Percentiles rank a stretch among this genome's conserved stretches.
These are phyloP conservation scores for Metschnikowia matae DNA, from an alignment of 805 yeast species.

Conservation along the genomic window DNA sequence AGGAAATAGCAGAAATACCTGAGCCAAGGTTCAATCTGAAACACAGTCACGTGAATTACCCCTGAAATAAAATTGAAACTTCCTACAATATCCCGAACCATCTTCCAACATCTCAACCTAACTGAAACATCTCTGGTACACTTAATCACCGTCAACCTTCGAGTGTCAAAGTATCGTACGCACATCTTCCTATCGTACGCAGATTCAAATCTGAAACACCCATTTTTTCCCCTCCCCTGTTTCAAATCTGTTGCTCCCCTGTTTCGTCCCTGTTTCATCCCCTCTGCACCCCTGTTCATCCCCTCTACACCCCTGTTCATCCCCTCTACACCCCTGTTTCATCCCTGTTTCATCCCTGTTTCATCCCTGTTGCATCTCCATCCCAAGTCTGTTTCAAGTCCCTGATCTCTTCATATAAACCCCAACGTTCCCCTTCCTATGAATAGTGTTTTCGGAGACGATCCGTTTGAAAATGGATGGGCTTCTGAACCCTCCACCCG, in stretches of 20 bases:
- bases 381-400: too few relatives aligned
- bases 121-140: not conserved
- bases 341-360: too few relatives aligned
- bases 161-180: too few relatives aligned
- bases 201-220: not conserved
- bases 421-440: not conserved
- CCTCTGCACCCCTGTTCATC: too few relatives aligned
- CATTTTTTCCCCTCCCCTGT: not conserved
- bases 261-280: too few relatives aligned
- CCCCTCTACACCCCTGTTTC: too few relatives aligned
- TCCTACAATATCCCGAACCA: not conserved
- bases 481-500: slow-evolving; percentile 14
- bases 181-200: not conserved
- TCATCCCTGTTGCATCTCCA: too few relatives aligned
- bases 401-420: not conserved
- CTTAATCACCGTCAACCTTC: too few relatives aligned
- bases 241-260: not conserved
- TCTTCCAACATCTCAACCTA: not conserved
- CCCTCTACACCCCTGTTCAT: too few relatives aligned
- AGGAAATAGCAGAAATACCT: not conserved
- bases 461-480: slow-evolving; percentile 43
- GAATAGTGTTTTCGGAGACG: slow-evolving; percentile 21
- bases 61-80: not conserved
- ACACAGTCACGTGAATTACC: not conserved
- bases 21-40: not conserved